Conservation (phyloP, 179 eudicot species). For the Vitellaria paradoxa region DNA sequence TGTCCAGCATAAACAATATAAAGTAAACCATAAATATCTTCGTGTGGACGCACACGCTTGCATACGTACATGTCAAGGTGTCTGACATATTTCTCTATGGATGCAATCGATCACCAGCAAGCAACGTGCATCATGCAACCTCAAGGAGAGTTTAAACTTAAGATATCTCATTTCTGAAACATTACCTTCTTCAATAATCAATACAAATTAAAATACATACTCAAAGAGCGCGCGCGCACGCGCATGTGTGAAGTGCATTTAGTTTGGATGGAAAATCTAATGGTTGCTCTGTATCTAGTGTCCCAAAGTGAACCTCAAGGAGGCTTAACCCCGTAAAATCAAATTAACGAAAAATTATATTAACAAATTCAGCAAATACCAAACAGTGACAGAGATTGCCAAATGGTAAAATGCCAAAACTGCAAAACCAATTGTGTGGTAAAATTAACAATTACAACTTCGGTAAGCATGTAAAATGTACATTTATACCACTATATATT, state of each 20-base stretch:
- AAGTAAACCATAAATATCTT: constrained; percentile 2
- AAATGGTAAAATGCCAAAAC: background rate
- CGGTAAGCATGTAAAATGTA: too few species aligned
- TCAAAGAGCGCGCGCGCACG: too few species aligned
- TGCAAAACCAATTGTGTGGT: background rate
- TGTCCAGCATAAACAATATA: background rate
- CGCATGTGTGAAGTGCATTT: too few species aligned
- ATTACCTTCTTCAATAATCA: background rate
- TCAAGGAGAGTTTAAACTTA: background rate
- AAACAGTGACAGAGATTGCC: background rate
- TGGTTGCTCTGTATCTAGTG: too few species aligned
- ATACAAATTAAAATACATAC: background rate
- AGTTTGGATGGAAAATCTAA: too few species aligned
- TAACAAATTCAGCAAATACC: background rate
- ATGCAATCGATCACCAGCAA: background rate
- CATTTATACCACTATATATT: too few species aligned
- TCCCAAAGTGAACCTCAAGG: too few species aligned
- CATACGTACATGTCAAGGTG: background rate
- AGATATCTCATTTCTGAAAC: background rate
- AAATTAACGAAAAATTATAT: too few species aligned
- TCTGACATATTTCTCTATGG: background rate
- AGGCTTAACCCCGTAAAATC: too few species aligned
- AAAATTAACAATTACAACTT: too few species aligned
- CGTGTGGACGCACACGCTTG: background rate
- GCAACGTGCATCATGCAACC: background rate